Evolutionary conservation across 2,329 filamentous ascomycete genomes (phyloP), one percentile per base, ranked within the genome.

Genomic region (Penicillium brevicompactum): DNA sequence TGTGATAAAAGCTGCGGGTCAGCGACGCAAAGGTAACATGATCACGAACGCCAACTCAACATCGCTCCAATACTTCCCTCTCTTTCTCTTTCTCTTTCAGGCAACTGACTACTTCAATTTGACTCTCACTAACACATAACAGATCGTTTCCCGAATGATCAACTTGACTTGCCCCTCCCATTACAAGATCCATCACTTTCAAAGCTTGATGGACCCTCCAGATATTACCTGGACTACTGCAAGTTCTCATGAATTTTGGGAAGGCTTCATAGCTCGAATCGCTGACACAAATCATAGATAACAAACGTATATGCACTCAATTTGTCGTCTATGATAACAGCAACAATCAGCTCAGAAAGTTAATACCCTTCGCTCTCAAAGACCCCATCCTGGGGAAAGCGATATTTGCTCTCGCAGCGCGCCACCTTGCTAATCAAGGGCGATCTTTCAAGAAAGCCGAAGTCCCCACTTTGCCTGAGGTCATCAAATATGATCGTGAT

Each of bases 201-300:
- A 1, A 18, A 18, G 18, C 18, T 54, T 2, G 37, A 54, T 40
- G 11, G 18, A 18, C 44, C 51, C 3, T 49, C 69, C 4, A 66
- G 57, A 34, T 72, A 69, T 31, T 73, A 73, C 46, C 46, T 73
- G 16, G 65, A 73, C 47, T 73, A 73, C 50, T 73, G 70, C 72
- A 54, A 52, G 65, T 54, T 24, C 1, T 5, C 13, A 18, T 38
- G 31, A n/a, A 32, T 42, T 9, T 16, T 6, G 13, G 22, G 18
- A 45, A 40, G 4, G 24, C 3, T 27, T 27, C 24, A 27, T 2
- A 8, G 4, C 11, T 5, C 24, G 18, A 30, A 32, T 21, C 6
- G 37, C 41, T 41, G 1, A 16, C 38, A 21, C 30, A n/a, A 21
- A 11, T 6, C 18, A 27, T 32, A 73, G 71, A 73, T 60, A 68